Percentiles rank a stretch among this genome's conserved stretches.
Evolutionary conservation across 805 yeast genomes (phyloP).

Genomic region (Ogataea glucozyma): DNA sequence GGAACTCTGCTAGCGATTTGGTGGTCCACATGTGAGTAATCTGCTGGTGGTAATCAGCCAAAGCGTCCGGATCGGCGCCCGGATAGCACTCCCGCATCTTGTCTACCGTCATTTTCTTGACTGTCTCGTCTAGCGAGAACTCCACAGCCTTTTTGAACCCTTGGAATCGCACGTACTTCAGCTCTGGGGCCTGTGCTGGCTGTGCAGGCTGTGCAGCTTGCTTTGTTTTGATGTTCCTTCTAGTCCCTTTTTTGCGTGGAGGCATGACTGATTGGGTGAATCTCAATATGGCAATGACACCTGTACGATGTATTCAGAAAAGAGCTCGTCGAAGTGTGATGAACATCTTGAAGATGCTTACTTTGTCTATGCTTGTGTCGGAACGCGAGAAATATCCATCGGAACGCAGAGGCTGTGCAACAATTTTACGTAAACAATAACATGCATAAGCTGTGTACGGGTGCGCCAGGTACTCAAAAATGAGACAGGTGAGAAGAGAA

Average conservation of each 20-base stretch:
- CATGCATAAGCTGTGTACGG: too few relatives aligned
- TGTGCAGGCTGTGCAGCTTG: background rate
- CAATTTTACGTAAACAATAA: too few relatives aligned
- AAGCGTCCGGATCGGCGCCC: conserved; percentile 40
- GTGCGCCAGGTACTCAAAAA: too few relatives aligned
- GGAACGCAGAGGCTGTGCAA: too few relatives aligned
- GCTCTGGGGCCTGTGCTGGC: background rate
- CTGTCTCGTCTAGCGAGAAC: conserved; percentile 42
- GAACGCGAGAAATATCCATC: too few relatives aligned
- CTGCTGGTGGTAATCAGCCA: conserved; percentile 48
- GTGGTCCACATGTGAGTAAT: conserved; percentile 45
- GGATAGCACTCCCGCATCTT: conserved; percentile 50
- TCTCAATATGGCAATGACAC: too few relatives aligned
- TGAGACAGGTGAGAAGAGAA: too few relatives aligned
- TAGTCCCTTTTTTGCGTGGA: background rate
- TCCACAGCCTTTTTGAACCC: conserved; percentile 37
- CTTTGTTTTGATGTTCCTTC: background rate
- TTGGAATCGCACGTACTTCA: conserved; percentile 32
- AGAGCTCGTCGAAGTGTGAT: too few relatives aligned
- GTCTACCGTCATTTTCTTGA: conserved; percentile 45
- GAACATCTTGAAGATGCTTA: too few relatives aligned
- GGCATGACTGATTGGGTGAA: background rate
- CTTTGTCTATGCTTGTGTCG: too few relatives aligned
- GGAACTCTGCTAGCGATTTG: conserved; percentile 46
- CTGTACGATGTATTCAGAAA: too few relatives aligned